Evolutionary conservation across 805 yeast species (phyloP).

Genomic region (Sugiyamaella smithiae): DNA sequence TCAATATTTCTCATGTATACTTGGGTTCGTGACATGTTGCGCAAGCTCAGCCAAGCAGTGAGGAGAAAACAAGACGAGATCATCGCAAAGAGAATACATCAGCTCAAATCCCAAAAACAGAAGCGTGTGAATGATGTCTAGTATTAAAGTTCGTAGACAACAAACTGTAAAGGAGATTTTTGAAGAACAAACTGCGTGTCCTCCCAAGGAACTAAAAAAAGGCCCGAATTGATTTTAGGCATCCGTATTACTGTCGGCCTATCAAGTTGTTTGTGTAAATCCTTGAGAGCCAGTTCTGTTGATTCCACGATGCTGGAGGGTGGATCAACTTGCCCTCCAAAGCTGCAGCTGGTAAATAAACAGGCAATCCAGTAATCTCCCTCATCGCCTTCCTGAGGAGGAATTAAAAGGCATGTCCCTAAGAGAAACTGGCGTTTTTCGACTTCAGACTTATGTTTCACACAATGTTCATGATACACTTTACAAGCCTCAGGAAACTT

Average conservation of each 20-base stretch:
- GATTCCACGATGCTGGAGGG: conserved; percentile 47
- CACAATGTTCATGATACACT: conserved; percentile 47
- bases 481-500: conserved; percentile 57
- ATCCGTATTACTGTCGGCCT: conserved; percentile 43
- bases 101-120: background rate
- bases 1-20: conserved; percentile 30
- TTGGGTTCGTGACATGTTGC: conserved; percentile 23
- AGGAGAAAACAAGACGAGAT: background rate
- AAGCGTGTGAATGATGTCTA: background rate
- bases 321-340: conserved; percentile 42
- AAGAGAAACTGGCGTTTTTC: conserved; percentile 35
- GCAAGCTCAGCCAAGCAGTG: conserved; percentile 11
- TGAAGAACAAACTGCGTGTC: conserved; percentile 55
- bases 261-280: conserved; percentile 43
- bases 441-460: conserved; percentile 24
- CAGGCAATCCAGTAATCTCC: conserved; percentile 51
- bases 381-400: conserved; percentile 33
- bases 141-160: conserved; percentile 46
- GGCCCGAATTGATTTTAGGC: conserved; percentile 81
- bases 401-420: conserved; percentile 55
- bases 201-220: conserved; percentile 78
- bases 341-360: conserved; percentile 65
- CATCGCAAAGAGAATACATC: background rate
- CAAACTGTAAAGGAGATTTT: conserved; percentile 36
- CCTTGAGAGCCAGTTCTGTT: conserved; percentile 51